Percentiles rank a stretch among this genome's conserved stretches.
phyloP scores from a whole-genome alignment of 768 basidiomycete genomes.

The Suillus subalutaceus region DNA sequence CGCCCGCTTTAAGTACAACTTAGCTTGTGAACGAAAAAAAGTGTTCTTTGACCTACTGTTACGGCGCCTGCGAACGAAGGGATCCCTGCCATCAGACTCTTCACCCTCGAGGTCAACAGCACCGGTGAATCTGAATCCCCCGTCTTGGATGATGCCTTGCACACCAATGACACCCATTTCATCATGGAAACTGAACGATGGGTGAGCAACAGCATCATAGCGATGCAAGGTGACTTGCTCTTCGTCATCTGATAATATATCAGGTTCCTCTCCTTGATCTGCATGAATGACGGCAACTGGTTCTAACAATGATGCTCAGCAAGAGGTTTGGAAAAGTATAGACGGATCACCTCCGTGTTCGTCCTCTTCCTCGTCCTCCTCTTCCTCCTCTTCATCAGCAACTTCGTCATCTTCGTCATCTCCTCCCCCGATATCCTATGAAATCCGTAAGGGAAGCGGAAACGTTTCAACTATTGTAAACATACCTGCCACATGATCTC shows the following conservation, averaged over 20 bases:
- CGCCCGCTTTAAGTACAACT: conserved; percentile 41
- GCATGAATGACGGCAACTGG: conserved; percentile 64
- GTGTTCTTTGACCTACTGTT: conserved; percentile 12
- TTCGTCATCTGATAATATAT: conserved; percentile 66
- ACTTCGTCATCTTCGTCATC: conserved; percentile 40
- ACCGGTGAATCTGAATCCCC: conserved; percentile 58
- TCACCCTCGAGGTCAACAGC: conserved; percentile 49
- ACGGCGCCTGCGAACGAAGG: conserved; percentile 58
- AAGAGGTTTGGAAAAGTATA: conserved; percentile 1
- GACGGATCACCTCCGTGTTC: conserved; percentile 27
- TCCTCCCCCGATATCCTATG: conserved; percentile 57
- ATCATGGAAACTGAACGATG: conserved; percentile 38
- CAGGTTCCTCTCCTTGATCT: conserved; percentile 63
- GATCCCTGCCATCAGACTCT: conserved; percentile 46
- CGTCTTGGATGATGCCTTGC: conserved; percentile 41
- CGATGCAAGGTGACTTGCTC: conserved; percentile 45
- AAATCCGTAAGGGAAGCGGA: not conserved
- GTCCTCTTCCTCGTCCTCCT: conserved; percentile 64
- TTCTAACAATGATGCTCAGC: conserved; percentile 30
- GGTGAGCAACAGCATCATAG: conserved; percentile 19
- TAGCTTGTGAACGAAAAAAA: conserved; percentile 8
- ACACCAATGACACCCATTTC: conserved; percentile 44
- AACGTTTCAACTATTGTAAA: conserved; percentile 5
- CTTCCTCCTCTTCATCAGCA: conserved; percentile 51
- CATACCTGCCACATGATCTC: conserved; percentile 64